A percentile compares a stretch with the other conserved stretches of the same genome.
phyloP scores from a whole-genome alignment of 2,329 filamentous ascomycete genomes.

The Alternaria dauci region DNA sequence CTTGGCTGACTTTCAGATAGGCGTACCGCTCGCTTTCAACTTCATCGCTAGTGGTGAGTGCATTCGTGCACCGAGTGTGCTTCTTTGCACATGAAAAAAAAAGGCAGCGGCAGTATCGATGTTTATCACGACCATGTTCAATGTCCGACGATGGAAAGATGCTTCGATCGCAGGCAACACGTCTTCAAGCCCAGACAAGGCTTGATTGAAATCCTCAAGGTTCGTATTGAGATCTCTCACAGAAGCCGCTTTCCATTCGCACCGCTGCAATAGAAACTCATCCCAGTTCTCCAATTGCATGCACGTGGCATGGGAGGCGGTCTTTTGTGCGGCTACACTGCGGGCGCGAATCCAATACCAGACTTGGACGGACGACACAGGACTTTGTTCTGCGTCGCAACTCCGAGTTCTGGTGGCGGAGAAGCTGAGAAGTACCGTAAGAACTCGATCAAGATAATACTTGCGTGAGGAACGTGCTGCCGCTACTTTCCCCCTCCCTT shows the following conservation, averaged over 20 bases:
- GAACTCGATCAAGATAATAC: constrained; percentile 99
- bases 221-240: constrained; percentile 54
- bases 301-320: constrained; percentile 20
- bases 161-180: no score
- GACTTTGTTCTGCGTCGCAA: constrained; percentile 8
- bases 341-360: constrained; percentile 72
- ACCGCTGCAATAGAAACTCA: constrained; percentile 3
- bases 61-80: constrained; percentile 45
- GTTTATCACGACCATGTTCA: constrained; percentile 14
- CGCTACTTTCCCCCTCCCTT: constrained; percentile 63
- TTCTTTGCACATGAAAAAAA: constrained; percentile 48
- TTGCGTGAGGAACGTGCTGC: constrained; percentile 98
- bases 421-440: constrained; percentile 96
- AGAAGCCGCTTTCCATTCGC: constrained; percentile 28
- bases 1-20: constrained; percentile 56
- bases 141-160: not conserved
- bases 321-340: constrained; percentile 72
- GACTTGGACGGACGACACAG: constrained; percentile 13
- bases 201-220: constrained; percentile 37
- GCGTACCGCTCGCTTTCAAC: constrained; percentile 82
- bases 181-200: constrained; percentile 23
- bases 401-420: constrained; percentile 44
- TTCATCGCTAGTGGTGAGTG: constrained; percentile 93
- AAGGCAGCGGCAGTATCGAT: constrained; percentile 71
- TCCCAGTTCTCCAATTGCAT: not conserved